Conservation (phyloP, 2,329 filamentous ascomycete genomes). For the Aspergillaceae sp. region DNA sequence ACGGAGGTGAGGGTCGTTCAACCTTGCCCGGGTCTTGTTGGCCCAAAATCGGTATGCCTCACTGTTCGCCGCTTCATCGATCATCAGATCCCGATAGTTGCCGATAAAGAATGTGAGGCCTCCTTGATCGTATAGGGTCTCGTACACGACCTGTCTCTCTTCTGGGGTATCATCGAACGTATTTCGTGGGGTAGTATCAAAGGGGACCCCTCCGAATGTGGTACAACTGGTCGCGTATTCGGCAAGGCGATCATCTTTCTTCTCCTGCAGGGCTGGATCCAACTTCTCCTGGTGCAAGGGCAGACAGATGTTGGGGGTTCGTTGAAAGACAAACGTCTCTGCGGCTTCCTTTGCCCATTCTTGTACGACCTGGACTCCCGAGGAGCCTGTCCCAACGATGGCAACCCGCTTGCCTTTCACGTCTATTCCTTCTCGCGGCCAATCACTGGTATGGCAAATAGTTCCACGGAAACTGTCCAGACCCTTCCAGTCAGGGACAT, state of each 20-base stretch:
- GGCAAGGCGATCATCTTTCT: constrained; percentile 19
- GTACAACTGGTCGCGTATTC: too few relatives aligned
- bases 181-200: constrained; percentile 44
- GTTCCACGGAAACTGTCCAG: constrained; percentile 38
- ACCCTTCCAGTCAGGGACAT: constrained; percentile 33
- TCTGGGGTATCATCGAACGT: constrained; percentile 44
- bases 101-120: constrained; percentile 48
- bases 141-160: constrained; percentile 42
- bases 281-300: constrained; percentile 50
- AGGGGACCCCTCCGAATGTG: constrained; percentile 49
- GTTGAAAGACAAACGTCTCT: constrained; percentile 48
- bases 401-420: constrained; percentile 42
- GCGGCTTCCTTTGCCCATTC: constrained; percentile 46
- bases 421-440: constrained; percentile 41
- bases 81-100: constrained; percentile 45
- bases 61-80: constrained; percentile 41
- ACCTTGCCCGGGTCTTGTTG: constrained; percentile 43
- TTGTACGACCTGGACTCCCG: constrained; percentile 50
- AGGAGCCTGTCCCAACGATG: constrained; percentile 48
- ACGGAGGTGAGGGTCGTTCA: constrained; percentile 42
- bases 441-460: constrained; percentile 47
- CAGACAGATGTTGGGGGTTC: constrained; percentile 57
- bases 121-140: constrained; percentile 43
- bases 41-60: constrained; percentile 50
- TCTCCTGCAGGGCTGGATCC: constrained; percentile 43